phyloP scores from a whole-genome alignment of 345 rosid species.

The Moringa oleifera region DNA sequence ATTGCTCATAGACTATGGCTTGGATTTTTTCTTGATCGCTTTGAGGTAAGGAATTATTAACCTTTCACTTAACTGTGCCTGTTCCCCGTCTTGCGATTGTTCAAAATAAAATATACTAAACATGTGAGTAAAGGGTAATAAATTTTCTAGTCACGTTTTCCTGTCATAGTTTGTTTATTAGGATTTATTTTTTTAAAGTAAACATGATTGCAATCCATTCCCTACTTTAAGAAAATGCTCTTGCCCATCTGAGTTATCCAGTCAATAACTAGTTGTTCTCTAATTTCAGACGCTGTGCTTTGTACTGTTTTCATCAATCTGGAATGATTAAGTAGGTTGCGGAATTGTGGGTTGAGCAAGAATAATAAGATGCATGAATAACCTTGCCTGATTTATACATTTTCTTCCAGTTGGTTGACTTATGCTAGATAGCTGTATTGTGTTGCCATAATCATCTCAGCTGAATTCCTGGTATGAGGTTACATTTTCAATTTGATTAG shows the following conservation, averaged over 20 bases:
- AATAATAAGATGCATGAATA: background rate
- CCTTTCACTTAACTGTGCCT: background rate
- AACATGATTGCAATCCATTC: background rate
- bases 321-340: background rate
- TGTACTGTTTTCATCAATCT: no score
- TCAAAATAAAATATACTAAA: background rate
- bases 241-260: background rate
- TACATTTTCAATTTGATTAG: no score
- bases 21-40: conserved; percentile 93
- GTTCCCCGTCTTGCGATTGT: background rate
- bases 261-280: background rate
- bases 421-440: no score
- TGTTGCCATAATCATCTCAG: no score
- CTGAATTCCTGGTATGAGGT: no score
- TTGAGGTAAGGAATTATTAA: conserved; percentile 62
- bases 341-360: background rate
- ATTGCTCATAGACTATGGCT: conserved; percentile 95
- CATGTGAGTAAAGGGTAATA: background rate
- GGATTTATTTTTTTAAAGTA: background rate
- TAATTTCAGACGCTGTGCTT: background rate
- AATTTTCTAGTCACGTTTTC: background rate
- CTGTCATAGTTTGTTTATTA: background rate
- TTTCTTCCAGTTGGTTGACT: no score
- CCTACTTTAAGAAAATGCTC: no score
- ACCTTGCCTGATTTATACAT: no score